Evolutionary conservation across 257 asterid species (phyloP), one percentile per base, ranked within the genome.

Genomic region (Osmanthus fragrans): DNA sequence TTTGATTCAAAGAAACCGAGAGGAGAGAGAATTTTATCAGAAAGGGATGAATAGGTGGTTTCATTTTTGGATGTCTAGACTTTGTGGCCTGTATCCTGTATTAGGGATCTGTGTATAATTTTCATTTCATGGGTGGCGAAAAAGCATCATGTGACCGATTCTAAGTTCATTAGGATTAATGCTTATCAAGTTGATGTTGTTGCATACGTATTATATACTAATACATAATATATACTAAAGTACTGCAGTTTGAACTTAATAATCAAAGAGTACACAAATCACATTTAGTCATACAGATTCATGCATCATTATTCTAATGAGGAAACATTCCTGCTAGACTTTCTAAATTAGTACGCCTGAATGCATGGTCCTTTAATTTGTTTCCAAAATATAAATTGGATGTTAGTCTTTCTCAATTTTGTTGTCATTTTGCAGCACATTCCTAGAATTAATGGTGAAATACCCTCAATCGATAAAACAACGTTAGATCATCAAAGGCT

Each of bases 401-500:
- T 1, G 60, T 76, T 74, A 39, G 51, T 19, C 37, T 51, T 72
- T 73, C 3, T 82, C 32, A 27, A 56, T 67, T 29, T 69, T 76
- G 71, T 63, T 23, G 51, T 49, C 67, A 19, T 79, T 82, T 36
- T 88, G 91, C 94, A 95, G 99, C 99, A 95, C 78, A 87, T 95
- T 83, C 99, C 97, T 29, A 90, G 83, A 87, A 95, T 89, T 73
- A 95, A 95, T 74, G 99, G 99, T 37, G 98, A 93, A 82, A 93
- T 93, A 82, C 98, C 99, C 30, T 93, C 99, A 13, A 39, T 90
- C 54, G 97, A 95, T 79, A 96, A 88, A 85, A 97, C 99, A 82
- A 91, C 94, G 82, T 83, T 87, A 79, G 99, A 93, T 85, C 98
- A 91, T 89, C 97, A 91, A 85, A 90, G 98, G 88, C 98, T 95